Percentiles rank a stretch among this genome's conserved stretches.
Conservation (phyloP, 352 stramenopile genomes). For the Plasmopara viticola region DNA sequence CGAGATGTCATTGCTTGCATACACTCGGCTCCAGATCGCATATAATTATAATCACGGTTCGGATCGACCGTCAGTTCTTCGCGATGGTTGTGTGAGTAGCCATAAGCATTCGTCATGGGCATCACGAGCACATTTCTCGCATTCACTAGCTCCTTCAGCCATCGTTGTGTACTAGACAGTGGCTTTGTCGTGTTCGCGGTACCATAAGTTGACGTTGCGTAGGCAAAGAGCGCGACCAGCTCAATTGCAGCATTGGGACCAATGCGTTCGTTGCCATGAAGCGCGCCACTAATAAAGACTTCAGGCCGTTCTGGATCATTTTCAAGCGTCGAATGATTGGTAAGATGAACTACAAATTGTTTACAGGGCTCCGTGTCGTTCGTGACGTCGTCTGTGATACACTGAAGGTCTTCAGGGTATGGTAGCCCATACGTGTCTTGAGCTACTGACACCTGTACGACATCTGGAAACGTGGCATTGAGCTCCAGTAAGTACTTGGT, state of each 20-base stretch:
- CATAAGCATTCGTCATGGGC: slow-evolving; percentile 93
- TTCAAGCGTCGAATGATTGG: slow-evolving; percentile 80
- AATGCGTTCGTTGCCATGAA: slow-evolving; percentile 96
- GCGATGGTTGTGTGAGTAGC: slow-evolving; percentile 81
- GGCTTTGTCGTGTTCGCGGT: slow-evolving; percentile 15
- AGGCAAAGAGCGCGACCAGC: slow-evolving; percentile 81
- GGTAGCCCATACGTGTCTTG: slow-evolving; percentile 80
- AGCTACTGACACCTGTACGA: slow-evolving; percentile 73
- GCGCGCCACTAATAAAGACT: slow-evolving; percentile 93
- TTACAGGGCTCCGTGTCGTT: slow-evolving; percentile 45
- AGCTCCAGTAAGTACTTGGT: slow-evolving; percentile 52
- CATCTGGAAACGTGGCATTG: slow-evolving; percentile 65
- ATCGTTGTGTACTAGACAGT: slow-evolving; percentile 49
- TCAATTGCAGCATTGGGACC: slow-evolving; percentile 89
- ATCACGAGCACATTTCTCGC: slow-evolving; percentile 76
- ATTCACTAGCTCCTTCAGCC: slow-evolving; percentile 80
- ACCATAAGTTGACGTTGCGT: slow-evolving; percentile 43
- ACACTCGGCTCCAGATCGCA: slow-evolving; percentile 77
- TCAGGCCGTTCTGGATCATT: slow-evolving; percentile 76
- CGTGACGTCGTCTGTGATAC: slow-evolving; percentile 41
- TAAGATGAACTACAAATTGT: slow-evolving; percentile 84
- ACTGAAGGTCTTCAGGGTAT: slow-evolving; percentile 61
- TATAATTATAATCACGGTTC: slow-evolving; percentile 98
- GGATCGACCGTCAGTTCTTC: slow-evolving; percentile 90
- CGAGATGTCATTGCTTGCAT: slow-evolving; percentile 95